Evolutionary conservation across 2,329 filamentous ascomycete species (phyloP), one percentile per base, ranked within the genome.

Genomic region (Neopestalotiopsis sp.): DNA sequence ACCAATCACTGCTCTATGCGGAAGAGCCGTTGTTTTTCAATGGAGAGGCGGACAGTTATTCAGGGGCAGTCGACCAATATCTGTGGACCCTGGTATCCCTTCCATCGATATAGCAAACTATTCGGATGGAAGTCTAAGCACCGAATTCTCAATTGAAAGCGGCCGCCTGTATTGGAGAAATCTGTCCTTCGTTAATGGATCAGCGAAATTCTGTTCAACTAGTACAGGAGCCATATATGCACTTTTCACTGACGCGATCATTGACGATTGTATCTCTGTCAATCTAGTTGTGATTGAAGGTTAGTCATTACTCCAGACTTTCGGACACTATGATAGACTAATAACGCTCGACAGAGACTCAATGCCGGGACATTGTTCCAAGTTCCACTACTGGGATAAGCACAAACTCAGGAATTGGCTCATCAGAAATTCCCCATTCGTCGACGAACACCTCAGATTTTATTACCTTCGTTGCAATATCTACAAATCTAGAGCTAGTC

Each of bases 81-180:
- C 70, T 12, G 71, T 72, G 12, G 57, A 71, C 24, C 58, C 69
- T 13, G 71, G 71, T 14, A 69, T 68, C 6, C 6, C 61, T 32
- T 70, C 72, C 34, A 67, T 73, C 56, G 70, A 71, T 61, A 65
- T 74, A 9, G 49, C 65, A 10, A 62, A 45, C 34, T 63, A 66
- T 20, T 56, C 66, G 0, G 32, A 30, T 3, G 73, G 72, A 5
- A 61, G 69, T 7, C 69, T 74, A 24, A 49, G 14, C 13, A 67
- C 61, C 9, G 61, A 57, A 13, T 71, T 74, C 61, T 59, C 56
- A 13, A 61, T 68, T 40, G 68, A 67, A 17, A 38, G 72, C 65
- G 68, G 69, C 1, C 65, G 68, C n/a, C 61, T 74, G 4, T 61
- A 66, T 30, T 74, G 72, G 73, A 58, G 65, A 3, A 72, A 74